These are phyloP conservation scores for Termitomyces sp. DNA, from an alignment of 768 basidiomycete species.

Conservation along the genomic window DNA sequence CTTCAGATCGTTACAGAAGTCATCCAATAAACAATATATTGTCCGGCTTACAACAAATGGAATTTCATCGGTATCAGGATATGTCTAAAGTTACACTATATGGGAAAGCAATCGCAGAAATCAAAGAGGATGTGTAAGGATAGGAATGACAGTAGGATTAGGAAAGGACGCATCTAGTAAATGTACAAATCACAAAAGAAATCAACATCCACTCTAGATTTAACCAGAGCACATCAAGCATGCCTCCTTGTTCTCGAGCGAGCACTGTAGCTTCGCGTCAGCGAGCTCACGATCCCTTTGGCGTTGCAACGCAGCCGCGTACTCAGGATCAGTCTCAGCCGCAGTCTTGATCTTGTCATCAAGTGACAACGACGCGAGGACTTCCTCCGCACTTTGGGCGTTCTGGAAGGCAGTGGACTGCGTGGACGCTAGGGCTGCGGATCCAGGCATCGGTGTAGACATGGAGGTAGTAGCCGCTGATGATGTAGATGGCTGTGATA, in stretches of 20 bases:
- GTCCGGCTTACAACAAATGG: no score
- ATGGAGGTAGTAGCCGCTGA: conserved; percentile 15
- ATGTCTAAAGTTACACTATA: not conserved
- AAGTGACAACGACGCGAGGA: conserved; percentile 33
- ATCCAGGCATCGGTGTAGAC: conserved; percentile 15
- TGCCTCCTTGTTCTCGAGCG: conserved; percentile 91
- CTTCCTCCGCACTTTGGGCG: conserved; percentile 15
- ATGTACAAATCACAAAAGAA: conserved; percentile 2
- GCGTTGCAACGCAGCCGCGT: conserved; percentile 71
- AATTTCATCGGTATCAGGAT: not conserved
- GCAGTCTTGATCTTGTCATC: conserved; percentile 50
- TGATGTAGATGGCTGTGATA: conserved; percentile 13
- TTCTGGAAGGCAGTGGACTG: conserved; percentile 25
- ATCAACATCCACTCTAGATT: not conserved
- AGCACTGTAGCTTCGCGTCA: conserved; percentile 79
- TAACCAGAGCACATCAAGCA: conserved; percentile 90
- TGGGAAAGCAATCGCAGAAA: not conserved
- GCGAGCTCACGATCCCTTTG: conserved; percentile 73
- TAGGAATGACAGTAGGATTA: not conserved
- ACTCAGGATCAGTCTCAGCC: conserved; percentile 66
- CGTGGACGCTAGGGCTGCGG: conserved; percentile 9
- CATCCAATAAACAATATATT: no score
- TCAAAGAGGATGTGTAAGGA: not conserved
- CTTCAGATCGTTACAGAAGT: no score
- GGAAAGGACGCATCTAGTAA: not conserved